These are phyloP conservation scores for Puya raimondii DNA, from an alignment of 176 grass and related monocot species.

Conservation along the genomic window DNA sequence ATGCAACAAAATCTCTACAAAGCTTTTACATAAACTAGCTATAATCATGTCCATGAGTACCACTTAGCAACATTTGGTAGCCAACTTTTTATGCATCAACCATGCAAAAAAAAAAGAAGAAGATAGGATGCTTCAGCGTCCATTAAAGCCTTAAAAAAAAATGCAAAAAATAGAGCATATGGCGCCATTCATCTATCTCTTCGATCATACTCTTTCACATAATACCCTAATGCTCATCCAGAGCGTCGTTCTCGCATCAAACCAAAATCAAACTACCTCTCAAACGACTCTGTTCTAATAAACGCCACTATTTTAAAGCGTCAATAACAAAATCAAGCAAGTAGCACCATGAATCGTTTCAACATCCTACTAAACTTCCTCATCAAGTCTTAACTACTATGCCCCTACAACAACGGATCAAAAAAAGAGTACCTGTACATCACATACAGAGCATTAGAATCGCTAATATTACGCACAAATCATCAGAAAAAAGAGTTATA, in stretches of 20 bases:
- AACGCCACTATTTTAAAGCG: not conserved
- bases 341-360: not conserved
- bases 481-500: not conserved
- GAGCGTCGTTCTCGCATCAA: not conserved
- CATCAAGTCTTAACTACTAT: not conserved
- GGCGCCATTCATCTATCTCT: too few relatives aligned
- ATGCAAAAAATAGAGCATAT: too few relatives aligned
- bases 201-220: not conserved
- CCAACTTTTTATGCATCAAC: too few relatives aligned
- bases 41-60: not conserved
- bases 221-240: not conserved
- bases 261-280: too few relatives aligned
- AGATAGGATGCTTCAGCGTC: too few relatives aligned
- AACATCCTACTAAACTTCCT: not conserved
- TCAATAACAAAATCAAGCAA: not conserved
- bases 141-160: too few relatives aligned
- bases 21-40: not conserved
- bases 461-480: not conserved
- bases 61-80: not conserved
- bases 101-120: too few relatives aligned
- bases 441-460: not conserved
- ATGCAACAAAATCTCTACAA: not conserved
- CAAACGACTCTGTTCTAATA: not conserved
- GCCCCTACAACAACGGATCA: not conserved
- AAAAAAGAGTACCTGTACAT: not conserved